Conservation (phyloP, 2,329 filamentous ascomycete species). For the Pyrenophora tritici-repentis region DNA sequence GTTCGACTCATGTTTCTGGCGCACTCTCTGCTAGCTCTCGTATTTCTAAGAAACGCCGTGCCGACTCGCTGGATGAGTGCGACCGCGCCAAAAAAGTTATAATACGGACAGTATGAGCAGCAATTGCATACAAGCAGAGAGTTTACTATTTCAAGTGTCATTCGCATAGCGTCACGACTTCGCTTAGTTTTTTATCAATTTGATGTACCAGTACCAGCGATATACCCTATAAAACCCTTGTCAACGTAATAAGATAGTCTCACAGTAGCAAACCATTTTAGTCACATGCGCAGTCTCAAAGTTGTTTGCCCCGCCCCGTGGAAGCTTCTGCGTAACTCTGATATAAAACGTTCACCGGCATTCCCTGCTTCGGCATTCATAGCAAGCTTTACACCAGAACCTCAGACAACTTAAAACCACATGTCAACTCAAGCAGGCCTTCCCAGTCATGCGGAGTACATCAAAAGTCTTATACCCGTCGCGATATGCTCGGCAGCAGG, state of each 20-base stretch:
- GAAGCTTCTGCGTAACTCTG: background rate
- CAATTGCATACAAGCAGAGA: background rate
- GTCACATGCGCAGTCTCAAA: background rate
- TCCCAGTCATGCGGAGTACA: background rate
- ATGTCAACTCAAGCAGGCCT: background rate
- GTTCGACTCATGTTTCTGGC: too few relatives aligned
- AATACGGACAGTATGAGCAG: background rate
- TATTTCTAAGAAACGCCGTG: constrained; percentile 1
- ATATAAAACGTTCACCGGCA: background rate
- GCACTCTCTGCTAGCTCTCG: background rate
- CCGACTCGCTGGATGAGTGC: background rate
- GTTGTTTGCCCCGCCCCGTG: background rate
- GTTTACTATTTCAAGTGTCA: background rate
- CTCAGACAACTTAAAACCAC: background rate
- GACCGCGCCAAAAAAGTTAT: background rate
- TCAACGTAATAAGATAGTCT: background rate
- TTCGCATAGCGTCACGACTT: background rate
- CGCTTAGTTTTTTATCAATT: too few relatives aligned
- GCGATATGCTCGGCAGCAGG: constrained; percentile 4
- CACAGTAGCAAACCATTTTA: background rate
- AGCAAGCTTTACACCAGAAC: background rate
- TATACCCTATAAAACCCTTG: background rate
- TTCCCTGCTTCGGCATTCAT: background rate
- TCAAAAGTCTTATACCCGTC: constrained; percentile 2
- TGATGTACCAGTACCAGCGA: background rate